Evolutionary conservation across 495 filamentous ascomycete species (phyloP), one percentile per base, ranked within the genome.

Genomic region (Aspergillus cristatus): DNA sequence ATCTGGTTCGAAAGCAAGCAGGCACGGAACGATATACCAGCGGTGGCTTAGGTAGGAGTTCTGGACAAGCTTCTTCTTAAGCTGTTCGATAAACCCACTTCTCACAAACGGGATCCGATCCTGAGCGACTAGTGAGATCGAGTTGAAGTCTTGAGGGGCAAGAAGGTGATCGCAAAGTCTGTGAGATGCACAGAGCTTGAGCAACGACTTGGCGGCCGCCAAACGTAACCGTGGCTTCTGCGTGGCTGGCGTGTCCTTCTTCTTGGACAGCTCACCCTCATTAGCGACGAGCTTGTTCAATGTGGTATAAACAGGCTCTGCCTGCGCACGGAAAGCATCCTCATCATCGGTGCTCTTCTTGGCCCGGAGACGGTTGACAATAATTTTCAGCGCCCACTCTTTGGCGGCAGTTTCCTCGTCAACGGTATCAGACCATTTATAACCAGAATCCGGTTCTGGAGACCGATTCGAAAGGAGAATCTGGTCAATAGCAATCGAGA

Each of bases 1-100:
- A 26, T 71, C 69, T 3, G 91, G 91, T 61, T 99, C 91, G 47
- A 87, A 95, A 1, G 91, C 90, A 40, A 87, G 78, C 20, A 97
- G 62, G 63, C 93, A 97, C 4, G 90, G 70, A 30, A 94, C 76
- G 6, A 81, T 81, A 54, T 93, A 93, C 72, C 86, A 99, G 6
- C 93, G 75, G 10, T 70, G 50, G 32, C 58, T 51, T 6, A 71
- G 41, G 16, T 52, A 47, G 6, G 62, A 48, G 13, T 51, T 55
- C 38, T 67, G 67, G 1, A 79, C 70, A 6, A 99, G 72, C 43
- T 76, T 78, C 62, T 94, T 96, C 54, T 91, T 89, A 18, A 99
- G 66, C 40, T 86, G 82, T 46, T 75, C 75, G 32, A 93, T 63
- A 42, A 96, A 97, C 0, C 73, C 78, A 33, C 67, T 71, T 18